phyloP scores from a whole-genome alignment of 495 filamentous ascomycete genomes.

The Talaromyces trachyspermus region DNA sequence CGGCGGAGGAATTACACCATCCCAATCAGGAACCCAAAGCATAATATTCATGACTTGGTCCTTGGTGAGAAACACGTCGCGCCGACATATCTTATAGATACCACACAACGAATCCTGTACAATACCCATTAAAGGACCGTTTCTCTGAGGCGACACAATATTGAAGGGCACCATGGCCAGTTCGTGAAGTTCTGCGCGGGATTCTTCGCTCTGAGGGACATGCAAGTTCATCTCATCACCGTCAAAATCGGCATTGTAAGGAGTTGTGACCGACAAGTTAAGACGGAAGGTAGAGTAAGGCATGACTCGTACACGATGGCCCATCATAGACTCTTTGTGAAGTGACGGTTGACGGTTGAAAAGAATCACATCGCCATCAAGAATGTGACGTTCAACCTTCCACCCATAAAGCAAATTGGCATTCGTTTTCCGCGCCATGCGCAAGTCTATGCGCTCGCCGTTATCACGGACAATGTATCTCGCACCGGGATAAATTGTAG shows the following conservation, averaged over 20 bases:
- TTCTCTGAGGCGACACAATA: constrained; percentile 96
- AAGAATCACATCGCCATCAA: constrained; percentile 94
- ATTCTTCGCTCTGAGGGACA: constrained; percentile 94
- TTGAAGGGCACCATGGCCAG: constrained; percentile 95
- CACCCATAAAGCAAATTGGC: constrained; percentile 85
- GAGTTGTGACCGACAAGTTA: constrained; percentile 94
- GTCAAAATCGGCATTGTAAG: constrained; percentile 99
- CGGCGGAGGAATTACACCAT: constrained; percentile 84
- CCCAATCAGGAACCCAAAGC: constrained; percentile 96
- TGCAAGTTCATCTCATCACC: constrained; percentile 99
- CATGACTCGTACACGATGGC: constrained; percentile 94
- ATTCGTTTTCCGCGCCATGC: constrained; percentile 78
- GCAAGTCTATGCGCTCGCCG: constrained; percentile 88
- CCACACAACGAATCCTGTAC: constrained; percentile 96
- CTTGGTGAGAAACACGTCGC: constrained; percentile 83
- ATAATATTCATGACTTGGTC: constrained; percentile 92
- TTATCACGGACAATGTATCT: constrained; percentile 90
- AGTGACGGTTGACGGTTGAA: constrained; percentile 99
- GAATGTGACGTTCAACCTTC: constrained; percentile 95
- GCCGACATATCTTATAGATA: constrained; percentile 90
- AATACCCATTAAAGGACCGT: constrained; percentile 97
- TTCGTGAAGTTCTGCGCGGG: constrained; percentile 83
- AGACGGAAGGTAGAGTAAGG: constrained; percentile 97
- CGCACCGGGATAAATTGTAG: constrained; percentile 88
- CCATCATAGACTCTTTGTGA: constrained; percentile 99